Base-by-base conservation (phyloP, 73 alveolate genomes). In the Paramecium sonneborni region DNA sequence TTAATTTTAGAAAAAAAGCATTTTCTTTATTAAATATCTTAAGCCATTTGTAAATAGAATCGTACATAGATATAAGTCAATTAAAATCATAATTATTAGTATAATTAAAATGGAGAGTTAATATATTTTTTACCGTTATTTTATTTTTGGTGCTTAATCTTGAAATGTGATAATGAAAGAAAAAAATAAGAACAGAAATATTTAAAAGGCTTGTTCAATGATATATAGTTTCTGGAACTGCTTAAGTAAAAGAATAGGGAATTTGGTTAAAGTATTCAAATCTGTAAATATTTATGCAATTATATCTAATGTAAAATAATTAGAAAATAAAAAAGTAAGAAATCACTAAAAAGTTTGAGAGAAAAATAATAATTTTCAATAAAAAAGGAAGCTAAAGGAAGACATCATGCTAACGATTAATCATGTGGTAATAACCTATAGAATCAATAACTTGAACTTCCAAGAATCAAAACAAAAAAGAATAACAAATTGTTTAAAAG, bases 131-230 rank as follows among this genome's bases (percentile, higher is more conserved):
- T 21, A 74, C 87, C 46, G 55, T 74, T 30, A 30, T 24, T 35
- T 74, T 67, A 5, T 62, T 38, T 2, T 32, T 62, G 34, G 87
- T 3, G 20, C 34, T 35, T 35, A 74, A 74, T 35, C 56, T 12
- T 62, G 46, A 35, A 21, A 74, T 30, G 62, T 18, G 1, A 30
- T 35, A 14, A 24, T 38, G 35, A 35, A 18, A 11, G 34, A 74
- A 21, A 43, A 21, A 21, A 74, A 28, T 35, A 21, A 35, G 14
- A 10, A 38, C 20, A 74, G 20, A 38, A 67, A 74, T 74, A 21
- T 32, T 3, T 74, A 32, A 74, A 74, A 74, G 20, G 87, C 87
- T 18, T 74, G 87, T 74, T 74, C 34, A 18, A 74, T 74, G 34
- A 74, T 74, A 67, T 62, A 74, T 74, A 32, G 58, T 7, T 74